Conservation (phyloP, 768 basidiomycete genomes). For the Mycena galopus region DNA sequence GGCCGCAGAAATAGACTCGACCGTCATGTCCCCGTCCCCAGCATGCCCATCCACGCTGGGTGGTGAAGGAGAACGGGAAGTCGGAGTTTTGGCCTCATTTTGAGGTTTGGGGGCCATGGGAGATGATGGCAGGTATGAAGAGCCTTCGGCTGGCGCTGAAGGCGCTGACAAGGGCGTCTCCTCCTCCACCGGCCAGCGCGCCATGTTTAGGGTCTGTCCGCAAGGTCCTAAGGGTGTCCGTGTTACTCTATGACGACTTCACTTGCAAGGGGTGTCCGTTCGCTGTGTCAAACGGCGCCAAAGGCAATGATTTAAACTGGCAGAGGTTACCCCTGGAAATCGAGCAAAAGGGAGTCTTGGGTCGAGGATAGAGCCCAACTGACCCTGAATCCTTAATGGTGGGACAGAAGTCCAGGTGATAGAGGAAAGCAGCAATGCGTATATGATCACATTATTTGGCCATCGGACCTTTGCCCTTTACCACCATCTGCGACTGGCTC, state of each 20-base stretch:
- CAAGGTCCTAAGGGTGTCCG: slow-evolving; percentile 12
- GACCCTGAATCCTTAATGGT: slow-evolving; percentile 1
- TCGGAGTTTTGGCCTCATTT: slow-evolving; percentile 34
- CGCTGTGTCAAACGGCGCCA: slow-evolving; percentile 20
- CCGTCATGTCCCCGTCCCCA: not conserved
- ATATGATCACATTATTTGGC: slow-evolving; percentile 17
- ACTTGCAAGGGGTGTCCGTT: slow-evolving; percentile 7
- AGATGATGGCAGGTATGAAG: slow-evolving; percentile 32
- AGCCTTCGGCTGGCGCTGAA: slow-evolving; percentile 28
- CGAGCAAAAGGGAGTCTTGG: slow-evolving; percentile 5
- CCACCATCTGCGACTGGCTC: slow-evolving; percentile 11
- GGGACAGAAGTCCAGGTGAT: not conserved
- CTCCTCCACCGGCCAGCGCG: slow-evolving; percentile 6
- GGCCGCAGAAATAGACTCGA: not conserved
- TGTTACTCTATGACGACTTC: slow-evolving; percentile 1
- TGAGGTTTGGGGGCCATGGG: slow-evolving; percentile 17
- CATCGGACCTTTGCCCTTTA: not conserved
- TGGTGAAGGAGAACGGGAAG: slow-evolving; percentile 42
- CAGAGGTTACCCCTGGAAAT: slow-evolving; percentile 31
- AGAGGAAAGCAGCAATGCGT: not conserved
- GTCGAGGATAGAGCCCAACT: slow-evolving; percentile 6
- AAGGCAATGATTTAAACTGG: slow-evolving; percentile 29
- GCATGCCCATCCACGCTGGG: slow-evolving; percentile 40
- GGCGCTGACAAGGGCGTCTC: slow-evolving; percentile 17
- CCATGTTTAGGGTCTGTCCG: slow-evolving; percentile 2